These are phyloP conservation scores for Monilinia aucupariae DNA, from an alignment of 2,329 filamentous ascomycete genomes.

Conservation along the genomic window DNA sequence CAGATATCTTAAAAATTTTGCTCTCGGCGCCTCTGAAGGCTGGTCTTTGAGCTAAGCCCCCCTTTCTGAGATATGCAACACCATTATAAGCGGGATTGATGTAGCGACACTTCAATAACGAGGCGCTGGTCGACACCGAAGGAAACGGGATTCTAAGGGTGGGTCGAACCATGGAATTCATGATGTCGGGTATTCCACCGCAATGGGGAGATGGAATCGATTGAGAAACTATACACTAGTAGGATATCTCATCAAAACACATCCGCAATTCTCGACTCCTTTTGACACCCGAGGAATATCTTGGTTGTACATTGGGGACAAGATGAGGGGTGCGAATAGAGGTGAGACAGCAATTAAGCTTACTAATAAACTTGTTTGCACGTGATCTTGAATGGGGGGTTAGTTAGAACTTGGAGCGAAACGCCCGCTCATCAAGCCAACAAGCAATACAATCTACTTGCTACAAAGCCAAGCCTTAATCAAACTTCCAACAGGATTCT, in stretches of 20 bases:
- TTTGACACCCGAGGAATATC: neutral
- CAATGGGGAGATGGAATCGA: neutral
- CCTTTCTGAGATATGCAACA: neutral
- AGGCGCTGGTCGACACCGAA: conserved; percentile 4
- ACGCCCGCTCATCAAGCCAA: too few relatives aligned
- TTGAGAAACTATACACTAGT: neutral
- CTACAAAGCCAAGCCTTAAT: conserved; percentile 21
- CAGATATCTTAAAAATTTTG: conserved; percentile 5
- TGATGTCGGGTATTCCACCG: neutral
- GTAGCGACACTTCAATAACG: neutral
- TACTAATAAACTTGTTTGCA: conserved; percentile 2
- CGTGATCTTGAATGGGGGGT: neutral
- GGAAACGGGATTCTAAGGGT: neutral
- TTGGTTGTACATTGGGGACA: neutral
- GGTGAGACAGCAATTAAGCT: neutral
- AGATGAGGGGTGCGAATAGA: neutral
- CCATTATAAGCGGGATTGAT: neutral
- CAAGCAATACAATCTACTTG: conserved; percentile 20
- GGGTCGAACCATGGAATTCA: conserved; percentile 12
- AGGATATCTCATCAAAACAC: neutral
- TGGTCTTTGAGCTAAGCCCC: neutral
- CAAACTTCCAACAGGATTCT: neutral
- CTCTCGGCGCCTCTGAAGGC: neutral
- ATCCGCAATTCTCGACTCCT: neutral
- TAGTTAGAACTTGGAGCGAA: neutral